phyloP scores from a whole-genome alignment of 352 stramenopile species.

The Globisporangium cystogenes region DNA sequence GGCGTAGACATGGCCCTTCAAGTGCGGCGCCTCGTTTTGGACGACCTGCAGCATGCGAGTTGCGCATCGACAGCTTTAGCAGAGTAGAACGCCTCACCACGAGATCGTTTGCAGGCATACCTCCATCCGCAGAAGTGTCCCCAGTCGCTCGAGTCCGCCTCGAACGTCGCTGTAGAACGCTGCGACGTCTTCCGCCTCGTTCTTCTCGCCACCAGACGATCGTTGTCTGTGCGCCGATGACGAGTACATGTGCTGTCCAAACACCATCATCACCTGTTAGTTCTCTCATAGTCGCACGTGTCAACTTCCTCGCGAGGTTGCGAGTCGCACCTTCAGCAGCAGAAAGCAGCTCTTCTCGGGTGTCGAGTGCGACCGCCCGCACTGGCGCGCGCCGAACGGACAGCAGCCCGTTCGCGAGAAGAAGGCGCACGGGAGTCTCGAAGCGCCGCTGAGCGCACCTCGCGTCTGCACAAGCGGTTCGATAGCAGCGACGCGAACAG shows the following conservation, averaged over 20 bases:
- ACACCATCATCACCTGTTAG: not conserved
- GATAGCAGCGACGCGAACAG: not conserved
- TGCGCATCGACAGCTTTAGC: not conserved
- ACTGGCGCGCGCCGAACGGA: constrained; percentile 13
- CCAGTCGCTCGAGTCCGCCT: constrained; percentile 8
- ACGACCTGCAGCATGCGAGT: constrained; percentile 11
- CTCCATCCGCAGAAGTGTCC: constrained; percentile 15
- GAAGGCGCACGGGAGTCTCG: constrained; percentile 12
- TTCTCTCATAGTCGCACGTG: too few species aligned
- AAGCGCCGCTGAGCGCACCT: not conserved
- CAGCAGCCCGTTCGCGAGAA: constrained; percentile 18
- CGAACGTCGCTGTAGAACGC: constrained; percentile 13
- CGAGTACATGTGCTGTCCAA: not conserved
- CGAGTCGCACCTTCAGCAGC: constrained; percentile 12
- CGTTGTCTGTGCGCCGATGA: not conserved
- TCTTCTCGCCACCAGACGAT: not conserved
- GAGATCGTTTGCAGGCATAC: not conserved
- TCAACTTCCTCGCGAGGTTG: too few species aligned
- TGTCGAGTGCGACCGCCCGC: constrained; percentile 7
- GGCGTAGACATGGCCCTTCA: constrained; percentile 22
- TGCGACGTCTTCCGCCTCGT: not conserved
- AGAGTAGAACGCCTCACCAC: too few species aligned
- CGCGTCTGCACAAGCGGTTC: not conserved
- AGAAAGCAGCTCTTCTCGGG: constrained; percentile 11
- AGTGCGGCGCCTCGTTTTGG: constrained; percentile 17